Evolutionary conservation across 2,329 filamentous ascomycete species (phyloP).

Genomic region (Ophiosphaerella korrae): DNA sequence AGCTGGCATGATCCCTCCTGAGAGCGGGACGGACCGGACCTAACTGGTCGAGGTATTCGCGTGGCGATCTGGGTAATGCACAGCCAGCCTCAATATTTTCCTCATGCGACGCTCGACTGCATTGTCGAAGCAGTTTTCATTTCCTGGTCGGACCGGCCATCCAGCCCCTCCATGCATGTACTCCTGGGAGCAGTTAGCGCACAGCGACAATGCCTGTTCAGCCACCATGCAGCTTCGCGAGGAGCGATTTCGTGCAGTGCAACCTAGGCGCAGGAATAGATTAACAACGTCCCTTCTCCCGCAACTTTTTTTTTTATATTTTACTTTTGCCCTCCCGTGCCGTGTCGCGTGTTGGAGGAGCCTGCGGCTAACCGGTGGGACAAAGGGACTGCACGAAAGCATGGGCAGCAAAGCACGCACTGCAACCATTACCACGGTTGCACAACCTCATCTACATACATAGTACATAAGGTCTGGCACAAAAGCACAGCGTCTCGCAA

Average conservation of each 20-base stretch:
- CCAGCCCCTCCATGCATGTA: background rate
- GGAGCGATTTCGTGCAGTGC: background rate
- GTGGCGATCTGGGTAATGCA: background rate
- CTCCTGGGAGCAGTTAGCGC: background rate
- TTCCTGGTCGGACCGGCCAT: background rate
- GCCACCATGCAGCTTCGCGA: background rate
- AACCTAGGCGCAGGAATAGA: slow-evolving; percentile 1
- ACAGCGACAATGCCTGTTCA: background rate
- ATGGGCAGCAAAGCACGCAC: too few relatives aligned
- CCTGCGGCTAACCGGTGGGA: background rate
- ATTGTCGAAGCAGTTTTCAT: background rate
- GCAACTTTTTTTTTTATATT: background rate
- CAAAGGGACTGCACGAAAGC: too few relatives aligned
- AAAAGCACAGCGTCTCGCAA: background rate
- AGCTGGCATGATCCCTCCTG: slow-evolving; percentile 13
- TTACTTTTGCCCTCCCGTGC: too few relatives aligned
- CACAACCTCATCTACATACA: background rate
- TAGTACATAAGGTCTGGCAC: background rate
- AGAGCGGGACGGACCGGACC: slow-evolving; percentile 12
- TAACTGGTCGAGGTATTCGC: background rate
- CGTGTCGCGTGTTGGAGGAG: background rate
- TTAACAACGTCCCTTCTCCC: slow-evolving; percentile 9
- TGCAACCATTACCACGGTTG: too few relatives aligned
- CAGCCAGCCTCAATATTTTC: background rate
- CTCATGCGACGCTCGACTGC: background rate